Base-by-base conservation (phyloP, 768 basidiomycete species). In the Mycena vulgaris region DNA sequence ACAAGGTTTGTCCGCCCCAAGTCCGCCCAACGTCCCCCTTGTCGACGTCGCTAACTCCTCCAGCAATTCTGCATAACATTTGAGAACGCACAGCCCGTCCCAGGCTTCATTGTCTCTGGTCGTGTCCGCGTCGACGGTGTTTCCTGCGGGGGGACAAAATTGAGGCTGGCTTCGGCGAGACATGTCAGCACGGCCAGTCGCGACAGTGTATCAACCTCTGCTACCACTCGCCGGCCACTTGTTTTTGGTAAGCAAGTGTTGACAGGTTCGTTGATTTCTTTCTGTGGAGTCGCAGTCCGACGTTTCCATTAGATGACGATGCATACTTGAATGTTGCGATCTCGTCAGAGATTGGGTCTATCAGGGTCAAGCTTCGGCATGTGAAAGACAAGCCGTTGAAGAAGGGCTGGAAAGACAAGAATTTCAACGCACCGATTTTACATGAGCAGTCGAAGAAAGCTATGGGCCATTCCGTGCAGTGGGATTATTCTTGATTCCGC, bases 391-490 rank as follows among this genome's bases (percentile, higher is more conserved):
- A 27, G 16, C 2, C 1, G 16, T n/a, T 11, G n/a, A 37, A 8
- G n/a, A 9, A 27, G 28, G 31, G 23, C 19, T 16, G 31, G 45
- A 10, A 13, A 4, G 7, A 14, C 21, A 25, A 2, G 21, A 17
- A 62, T 11, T 25, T n/a, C 35, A 27, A 63, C 19, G 11, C 68
- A 5, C 35, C n/a, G 40, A 25, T 52, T 14, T 51, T 71, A 55
- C 69, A 71, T 23, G 69, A 71, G 33, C 39, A 28, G 23, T 61
- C 69, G 6, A 71, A 71, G 53, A 71, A 71, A 23, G 69, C 63
- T 13, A 47, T 71, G 14, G 69, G 65, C 19, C 69, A 71, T 17
- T 66, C 69, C 0, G 60, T 71, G 14, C 51, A 66, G 69, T 71
- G 8, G 27, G 64, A 37, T 37, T 35, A 3, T 52, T 40, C 23